Conservation (phyloP, 768 basidiomycete species). For the Clitopilus hobsonii region DNA sequence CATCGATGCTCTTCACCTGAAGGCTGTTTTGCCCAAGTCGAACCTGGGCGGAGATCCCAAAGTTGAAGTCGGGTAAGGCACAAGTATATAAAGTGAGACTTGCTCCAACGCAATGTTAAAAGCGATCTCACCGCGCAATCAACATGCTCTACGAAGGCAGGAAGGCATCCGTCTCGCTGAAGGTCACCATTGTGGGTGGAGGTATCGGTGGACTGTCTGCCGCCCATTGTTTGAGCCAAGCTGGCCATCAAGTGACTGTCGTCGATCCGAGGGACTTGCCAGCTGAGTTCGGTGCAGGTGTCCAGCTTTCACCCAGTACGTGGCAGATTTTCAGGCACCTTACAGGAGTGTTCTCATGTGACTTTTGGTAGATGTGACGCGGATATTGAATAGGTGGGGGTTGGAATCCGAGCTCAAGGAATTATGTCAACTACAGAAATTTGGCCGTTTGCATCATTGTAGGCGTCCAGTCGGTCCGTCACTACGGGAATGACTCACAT, state of each 20-base stretch:
- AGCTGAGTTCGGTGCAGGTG: neutral
- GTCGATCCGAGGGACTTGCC: neutral
- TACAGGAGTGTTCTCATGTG: too few relatives aligned
- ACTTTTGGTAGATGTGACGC: neutral
- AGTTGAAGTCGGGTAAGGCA: neutral
- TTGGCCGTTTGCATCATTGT: neutral
- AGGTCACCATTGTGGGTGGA: conserved; percentile 30
- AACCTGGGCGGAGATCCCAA: too few relatives aligned
- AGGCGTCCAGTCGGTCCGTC: too few relatives aligned
- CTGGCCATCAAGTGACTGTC: neutral
- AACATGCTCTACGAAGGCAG: neutral
- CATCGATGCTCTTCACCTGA: neutral
- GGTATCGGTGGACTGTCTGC: conserved; percentile 28
- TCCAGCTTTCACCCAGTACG: neutral
- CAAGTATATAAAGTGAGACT: neutral
- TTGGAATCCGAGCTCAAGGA: neutral
- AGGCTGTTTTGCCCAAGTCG: too few relatives aligned
- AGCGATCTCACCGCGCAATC: too few relatives aligned
- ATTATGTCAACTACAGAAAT: neutral
- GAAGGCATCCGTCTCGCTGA: conserved; percentile 13
- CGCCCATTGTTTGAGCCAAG: conserved; percentile 10
- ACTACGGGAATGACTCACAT: neutral
- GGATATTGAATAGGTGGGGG: neutral
- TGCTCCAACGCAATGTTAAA: too few relatives aligned
- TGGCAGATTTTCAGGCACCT: too few relatives aligned